Conservation (phyloP, 192 early-diverging fungal genomes). For the Entomortierella lignicola region DNA sequence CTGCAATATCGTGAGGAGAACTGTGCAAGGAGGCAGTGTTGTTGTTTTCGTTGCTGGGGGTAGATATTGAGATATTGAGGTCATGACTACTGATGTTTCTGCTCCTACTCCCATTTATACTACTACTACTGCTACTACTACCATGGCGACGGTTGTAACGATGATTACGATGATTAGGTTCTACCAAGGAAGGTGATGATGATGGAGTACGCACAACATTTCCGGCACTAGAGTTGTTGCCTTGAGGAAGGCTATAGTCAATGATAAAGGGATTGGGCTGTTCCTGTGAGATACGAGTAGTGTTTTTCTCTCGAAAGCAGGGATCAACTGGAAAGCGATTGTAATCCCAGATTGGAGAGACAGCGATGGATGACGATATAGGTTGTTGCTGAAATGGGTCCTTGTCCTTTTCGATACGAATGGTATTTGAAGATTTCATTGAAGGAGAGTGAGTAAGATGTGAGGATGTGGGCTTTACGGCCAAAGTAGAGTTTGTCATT, state of each 20-base stretch:
- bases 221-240: constrained; percentile 4
- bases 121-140: constrained; percentile 15
- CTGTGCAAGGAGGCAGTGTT: background rate
- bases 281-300: constrained; percentile 12
- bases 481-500: constrained; percentile 13
- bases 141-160: background rate
- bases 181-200: background rate
- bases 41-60: background rate
- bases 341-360: constrained; percentile 38
- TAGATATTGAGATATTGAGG: constrained; percentile 1
- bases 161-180: background rate
- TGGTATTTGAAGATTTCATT: background rate
- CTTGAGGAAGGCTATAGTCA: constrained; percentile 15
- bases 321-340: constrained; percentile 35
- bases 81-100: background rate
- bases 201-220: constrained; percentile 8
- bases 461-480: constrained; percentile 7
- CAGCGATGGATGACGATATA: constrained; percentile 12
- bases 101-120: constrained; percentile 7
- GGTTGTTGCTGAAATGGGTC: background rate
- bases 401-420: background rate
- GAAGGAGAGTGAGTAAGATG: background rate
- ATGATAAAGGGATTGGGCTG: constrained; percentile 16
- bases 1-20: background rate
- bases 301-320: constrained; percentile 12